Percentiles rank a stretch among this genome's conserved stretches.
Evolutionary conservation across 495 filamentous ascomycete genomes (phyloP).

Genomic region (Penicillium soppii): DNA sequence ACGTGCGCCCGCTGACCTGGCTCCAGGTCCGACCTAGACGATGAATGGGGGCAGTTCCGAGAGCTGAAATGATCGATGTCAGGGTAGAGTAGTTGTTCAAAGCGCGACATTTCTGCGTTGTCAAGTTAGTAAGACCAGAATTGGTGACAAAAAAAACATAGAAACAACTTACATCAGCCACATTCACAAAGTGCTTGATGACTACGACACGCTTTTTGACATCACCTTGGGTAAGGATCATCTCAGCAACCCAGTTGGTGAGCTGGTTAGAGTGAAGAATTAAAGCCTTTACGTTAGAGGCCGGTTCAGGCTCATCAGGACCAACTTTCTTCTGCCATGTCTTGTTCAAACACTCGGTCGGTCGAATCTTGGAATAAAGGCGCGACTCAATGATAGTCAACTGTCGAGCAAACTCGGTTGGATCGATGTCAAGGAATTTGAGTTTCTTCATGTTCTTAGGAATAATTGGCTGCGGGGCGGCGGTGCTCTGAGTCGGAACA

Average conservation of each 20-base stretch:
- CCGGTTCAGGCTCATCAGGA: constrained; percentile 81
- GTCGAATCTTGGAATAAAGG: constrained; percentile 91
- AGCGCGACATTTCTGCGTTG: constrained; percentile 77
- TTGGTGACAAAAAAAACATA: not conserved
- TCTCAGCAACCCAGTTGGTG: constrained; percentile 99
- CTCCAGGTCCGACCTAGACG: constrained; percentile 94
- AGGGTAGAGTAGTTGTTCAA: constrained; percentile 97
- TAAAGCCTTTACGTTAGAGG: constrained; percentile 89
- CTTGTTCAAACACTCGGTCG: constrained; percentile 95
- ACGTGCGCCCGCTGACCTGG: constrained; percentile 82
- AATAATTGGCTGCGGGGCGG: constrained; percentile 83
- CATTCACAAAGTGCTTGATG: constrained; percentile 96
- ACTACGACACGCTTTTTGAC: constrained; percentile 95
- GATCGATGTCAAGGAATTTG: constrained; percentile 97
- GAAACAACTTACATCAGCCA: constrained; percentile 70
- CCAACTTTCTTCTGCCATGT: constrained; percentile 94
- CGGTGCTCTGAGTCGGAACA: constrained; percentile 76
- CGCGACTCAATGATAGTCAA: constrained; percentile 95
- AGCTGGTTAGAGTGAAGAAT: constrained; percentile 98
- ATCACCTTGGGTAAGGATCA: constrained; percentile 92
- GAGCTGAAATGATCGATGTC: constrained; percentile 96
- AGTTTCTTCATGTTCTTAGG: constrained; percentile 99
- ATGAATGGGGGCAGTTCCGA: constrained; percentile 91
- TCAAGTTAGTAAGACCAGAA: constrained; percentile 5
- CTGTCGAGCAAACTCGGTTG: constrained; percentile 92